A percentile compares a stretch with the other conserved stretches of the same genome.
These are phyloP conservation scores for Podospora comata DNA, from an alignment of 495 filamentous ascomycete species.

Conservation along the genomic window DNA sequence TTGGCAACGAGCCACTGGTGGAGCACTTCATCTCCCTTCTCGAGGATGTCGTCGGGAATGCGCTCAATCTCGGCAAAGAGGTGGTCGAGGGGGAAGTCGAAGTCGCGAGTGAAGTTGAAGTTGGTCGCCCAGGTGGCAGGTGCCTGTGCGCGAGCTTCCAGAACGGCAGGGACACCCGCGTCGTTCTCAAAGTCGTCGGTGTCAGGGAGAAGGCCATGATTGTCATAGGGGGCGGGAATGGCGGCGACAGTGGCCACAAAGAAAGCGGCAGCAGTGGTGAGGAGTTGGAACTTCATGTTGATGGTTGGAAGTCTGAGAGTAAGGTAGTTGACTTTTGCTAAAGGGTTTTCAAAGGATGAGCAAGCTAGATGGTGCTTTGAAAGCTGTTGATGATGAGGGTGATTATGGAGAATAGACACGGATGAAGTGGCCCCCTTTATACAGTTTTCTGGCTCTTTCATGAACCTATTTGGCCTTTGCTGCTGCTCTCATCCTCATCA, in stretches of 20 bases:
- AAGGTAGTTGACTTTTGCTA: neutral
- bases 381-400: neutral
- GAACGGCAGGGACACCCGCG: neutral
- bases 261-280: conserved; percentile 15
- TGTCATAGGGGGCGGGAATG: conserved; percentile 17
- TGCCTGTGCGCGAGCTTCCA: neutral
- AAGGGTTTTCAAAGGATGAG: neutral
- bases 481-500: too few relatives aligned
- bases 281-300: conserved; percentile 29
- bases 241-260: conserved; percentile 10
- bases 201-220: conserved; percentile 16
- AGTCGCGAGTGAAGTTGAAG: conserved; percentile 19
- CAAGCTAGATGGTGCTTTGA: neutral
- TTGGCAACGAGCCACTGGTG: conserved; percentile 22
- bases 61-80: conserved; percentile 16
- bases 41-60: conserved; percentile 25
- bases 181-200: conserved; percentile 15
- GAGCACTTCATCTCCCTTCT: conserved; percentile 21
- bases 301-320: neutral
- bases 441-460: neutral
- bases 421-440: neutral
- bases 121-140: neutral
- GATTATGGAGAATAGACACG: neutral
- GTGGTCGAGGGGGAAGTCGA: conserved; percentile 18
- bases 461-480: too few relatives aligned